Evolutionary conservation across 495 filamentous ascomycete genomes (phyloP), one percentile per base, ranked within the genome.

Genomic region (Chaetomium fimeti): DNA sequence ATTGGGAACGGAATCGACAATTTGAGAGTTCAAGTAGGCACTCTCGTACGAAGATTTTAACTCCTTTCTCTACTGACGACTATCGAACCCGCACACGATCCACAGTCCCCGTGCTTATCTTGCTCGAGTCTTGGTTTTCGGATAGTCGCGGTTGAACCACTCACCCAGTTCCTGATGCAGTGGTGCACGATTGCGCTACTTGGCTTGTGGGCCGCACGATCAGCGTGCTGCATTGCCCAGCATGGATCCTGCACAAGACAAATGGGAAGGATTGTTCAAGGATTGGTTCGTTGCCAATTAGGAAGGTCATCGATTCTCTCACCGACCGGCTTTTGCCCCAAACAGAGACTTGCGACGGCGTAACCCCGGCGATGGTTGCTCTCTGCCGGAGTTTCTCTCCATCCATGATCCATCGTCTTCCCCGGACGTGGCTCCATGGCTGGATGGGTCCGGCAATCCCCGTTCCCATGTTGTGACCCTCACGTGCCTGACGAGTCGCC

Each of bases 401-500:
- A 27, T 8, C 48, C 12, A 22, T 25, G 9, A 25, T 43, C 49
- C 61, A 47, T 57, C 53, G 43, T 52, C 40, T 57, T 57, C 54
- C 61, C 61, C 61, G 61, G 61, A 63, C 61, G n/a, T n/a, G n/a
- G n/a, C n/a, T n/a, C n/a, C n/a, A 40, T 40, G 53, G 61, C n/a
- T n/a, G n/a, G n/a, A 40, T 40, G 53, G 61, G n/a, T 36, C 61
- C 25, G 61, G 40, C 52, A 48, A 4, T 22, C 25, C 18, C 38
- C 56, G 20, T 49, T 49, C 20, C n/a, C 22, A 40, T 32, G 13
- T 55, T 43, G 9, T 18, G 18, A 22, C 18, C 28, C 43, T 24
- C 49, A 54, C 49, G 56, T 58, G 56, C 56, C 38, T 11, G 16
- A 22, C 55, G 22, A 16, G 55, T 16, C 20, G n/a, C n/a, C 43